These are phyloP conservation scores for Trypanosoma melophagium DNA, from an alignment of 208 protist genomes.

Conservation along the genomic window DNA sequence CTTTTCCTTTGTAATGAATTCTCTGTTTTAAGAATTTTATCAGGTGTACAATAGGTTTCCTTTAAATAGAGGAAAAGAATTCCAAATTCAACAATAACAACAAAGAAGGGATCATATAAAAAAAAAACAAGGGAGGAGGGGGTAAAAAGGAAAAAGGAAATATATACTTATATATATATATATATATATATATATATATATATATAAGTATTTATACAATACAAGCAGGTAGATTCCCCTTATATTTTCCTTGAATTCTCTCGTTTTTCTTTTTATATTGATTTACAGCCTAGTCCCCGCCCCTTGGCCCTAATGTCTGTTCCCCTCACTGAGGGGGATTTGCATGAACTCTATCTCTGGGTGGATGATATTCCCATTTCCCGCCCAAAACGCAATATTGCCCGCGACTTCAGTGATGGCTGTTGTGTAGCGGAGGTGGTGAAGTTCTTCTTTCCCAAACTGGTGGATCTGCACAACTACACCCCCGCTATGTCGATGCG, in stretches of 20 bases:
- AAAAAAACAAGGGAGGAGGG: too few relatives aligned
- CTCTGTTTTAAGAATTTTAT: too few relatives aligned
- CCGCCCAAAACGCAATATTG: constrained; percentile 96
- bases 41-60: too few relatives aligned
- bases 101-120: too few relatives aligned
- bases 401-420: constrained; percentile 97
- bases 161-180: constrained; percentile 2
- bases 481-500: constrained; percentile 75
- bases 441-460: constrained; percentile 95
- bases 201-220: too few relatives aligned
- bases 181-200: background rate
- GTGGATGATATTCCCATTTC: constrained; percentile 97
- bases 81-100: too few relatives aligned
- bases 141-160: too few relatives aligned
- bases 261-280: background rate
- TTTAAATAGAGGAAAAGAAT: too few relatives aligned
- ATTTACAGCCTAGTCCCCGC: background rate
- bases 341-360: constrained; percentile 97
- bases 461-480: constrained; percentile 99
- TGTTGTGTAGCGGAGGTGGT: constrained; percentile 97
- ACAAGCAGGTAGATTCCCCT: too few relatives aligned
- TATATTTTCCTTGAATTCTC: too few relatives aligned
- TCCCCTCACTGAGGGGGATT: constrained; percentile 91
- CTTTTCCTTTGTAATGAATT: too few relatives aligned
- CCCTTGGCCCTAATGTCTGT: constrained; percentile 26